Base-by-base conservation (phyloP, 352 stramenopile species). In the Pythium insidiosum region DNA sequence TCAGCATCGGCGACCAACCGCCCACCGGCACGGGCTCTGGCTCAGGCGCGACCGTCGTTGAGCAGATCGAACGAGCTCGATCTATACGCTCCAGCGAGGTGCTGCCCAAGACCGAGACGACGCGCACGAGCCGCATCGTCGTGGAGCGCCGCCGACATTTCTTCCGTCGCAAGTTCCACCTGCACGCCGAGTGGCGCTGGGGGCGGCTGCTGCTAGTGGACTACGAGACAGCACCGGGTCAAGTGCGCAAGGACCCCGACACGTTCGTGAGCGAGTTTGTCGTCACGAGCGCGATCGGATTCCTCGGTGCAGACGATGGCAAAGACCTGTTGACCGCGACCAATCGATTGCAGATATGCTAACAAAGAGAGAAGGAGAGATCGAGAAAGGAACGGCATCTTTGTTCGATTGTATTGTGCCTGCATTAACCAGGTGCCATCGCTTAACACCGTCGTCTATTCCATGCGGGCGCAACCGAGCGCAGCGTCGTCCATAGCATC, bases 361-460 rank as follows among this genome's bases (percentile, higher is more conserved):
- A 16, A 33, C 36, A 25, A 43, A 5, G 18, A 11, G 22, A n/a
- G 13, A 51, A 30, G 16, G 33, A 22, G 12, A 45, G n/a, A n/a
- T n/a, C n/a, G n/a, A n/a, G n/a, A n/a, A n/a, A n/a, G n/a, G n/a
- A n/a, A n/a, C n/a, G n/a, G n/a, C n/a, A n/a, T n/a, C n/a, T n/a
- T n/a, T n/a, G n/a, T n/a, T 49, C 42, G 56, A 50, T 73, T 65
- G 47, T 58, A 56, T 57, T 55, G 38, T 67, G 71, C 85, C 65
- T n/a, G 71, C 80, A 93, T 94, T 94, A 94, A 94, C 81, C 81
- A 70, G 76, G 78, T 88, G 81, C 78, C 81, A 94, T 94, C 81
- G 81, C 81, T 82, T 81, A 91, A 94, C 81, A 88, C 78, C 81
- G 74, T 94, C 81, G 81, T 94, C 61, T 94, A 91, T 89, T 94